Conservation (phyloP, 148 eudicot genomes). For the Nepenthes gracilis region DNA sequence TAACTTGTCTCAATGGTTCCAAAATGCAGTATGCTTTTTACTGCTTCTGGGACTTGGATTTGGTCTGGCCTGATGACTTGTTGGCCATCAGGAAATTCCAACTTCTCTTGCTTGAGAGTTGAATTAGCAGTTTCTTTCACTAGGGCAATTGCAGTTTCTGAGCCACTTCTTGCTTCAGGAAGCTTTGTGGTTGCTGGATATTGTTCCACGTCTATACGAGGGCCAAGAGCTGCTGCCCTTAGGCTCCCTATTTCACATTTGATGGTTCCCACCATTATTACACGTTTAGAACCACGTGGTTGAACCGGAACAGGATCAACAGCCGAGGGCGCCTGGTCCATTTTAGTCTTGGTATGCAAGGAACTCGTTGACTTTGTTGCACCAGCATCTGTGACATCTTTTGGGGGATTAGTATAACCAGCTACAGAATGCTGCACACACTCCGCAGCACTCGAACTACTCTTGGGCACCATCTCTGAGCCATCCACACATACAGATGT, state of each 20-base stretch:
- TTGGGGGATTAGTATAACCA: slow-evolving; percentile 9
- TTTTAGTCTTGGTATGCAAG: slow-evolving; percentile 7
- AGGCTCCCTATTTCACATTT: slow-evolving; percentile 20
- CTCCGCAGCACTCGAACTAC: slow-evolving; percentile 13
- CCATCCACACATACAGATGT: slow-evolving; percentile 16
- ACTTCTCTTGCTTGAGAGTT: slow-evolving; percentile 32
- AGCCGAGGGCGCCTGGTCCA: slow-evolving; percentile 14
- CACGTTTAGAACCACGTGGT: slow-evolving; percentile 9
- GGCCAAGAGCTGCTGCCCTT: slow-evolving; percentile 7
- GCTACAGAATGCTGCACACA: slow-evolving; percentile 14
- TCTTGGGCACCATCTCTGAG: slow-evolving; percentile 16
- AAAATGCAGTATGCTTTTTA: slow-evolving; percentile 44
- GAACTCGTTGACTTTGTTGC: slow-evolving; percentile 3
- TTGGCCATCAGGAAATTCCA: slow-evolving; percentile 25
- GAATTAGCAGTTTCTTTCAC: slow-evolving; percentile 10
- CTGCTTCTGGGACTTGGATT: slow-evolving; percentile 62
- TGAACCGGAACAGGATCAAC: slow-evolving; percentile 25
- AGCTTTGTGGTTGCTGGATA: slow-evolving; percentile 5
- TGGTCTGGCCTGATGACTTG: slow-evolving; percentile 67
- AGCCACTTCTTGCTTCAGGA: slow-evolving; percentile 11
- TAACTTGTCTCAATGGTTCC: slow-evolving; percentile 52
- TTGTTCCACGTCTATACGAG: neutral
- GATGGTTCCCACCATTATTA: slow-evolving; percentile 19
- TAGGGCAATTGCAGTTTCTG: slow-evolving; percentile 9
- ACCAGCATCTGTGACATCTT: slow-evolving; percentile 3